These are phyloP conservation scores for Vigna mungo DNA, from an alignment of 306 rosid species.

Conservation along the genomic window DNA sequence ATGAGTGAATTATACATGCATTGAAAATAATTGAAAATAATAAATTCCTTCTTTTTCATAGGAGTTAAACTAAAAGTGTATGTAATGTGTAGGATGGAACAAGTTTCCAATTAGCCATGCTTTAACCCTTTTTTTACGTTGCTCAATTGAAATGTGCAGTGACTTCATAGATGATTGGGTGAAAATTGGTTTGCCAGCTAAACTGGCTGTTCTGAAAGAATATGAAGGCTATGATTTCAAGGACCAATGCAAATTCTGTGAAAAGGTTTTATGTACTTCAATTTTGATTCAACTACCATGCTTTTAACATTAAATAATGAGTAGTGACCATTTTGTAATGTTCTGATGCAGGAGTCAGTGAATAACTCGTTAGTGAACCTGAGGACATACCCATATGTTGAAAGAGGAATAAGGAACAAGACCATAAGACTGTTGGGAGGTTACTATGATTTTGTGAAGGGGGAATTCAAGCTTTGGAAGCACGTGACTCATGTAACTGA, in stretches of 20 bases:
- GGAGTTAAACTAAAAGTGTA: neutral
- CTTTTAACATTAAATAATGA: neutral
- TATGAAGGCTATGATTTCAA: neutral
- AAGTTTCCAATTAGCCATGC: neutral
- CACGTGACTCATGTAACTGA: conserved; percentile 26
- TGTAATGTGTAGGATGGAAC: neutral
- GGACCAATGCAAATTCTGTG: conserved; percentile 51
- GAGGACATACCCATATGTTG: conserved; percentile 62
- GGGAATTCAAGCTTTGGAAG: conserved; percentile 66
- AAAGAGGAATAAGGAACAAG: conserved; percentile 31
- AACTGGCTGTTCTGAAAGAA: conserved; percentile 47
- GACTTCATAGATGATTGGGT: conserved; percentile 84
- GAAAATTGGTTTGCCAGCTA: conserved; percentile 64
- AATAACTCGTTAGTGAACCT: conserved; percentile 61
- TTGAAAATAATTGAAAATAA: too few relatives aligned
- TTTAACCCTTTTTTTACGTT: neutral
- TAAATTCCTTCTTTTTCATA: neutral
- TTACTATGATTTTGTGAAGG: conserved; percentile 65
- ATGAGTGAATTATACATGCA: too few relatives aligned
- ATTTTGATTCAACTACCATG: neutral
- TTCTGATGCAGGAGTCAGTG: conserved; percentile 65
- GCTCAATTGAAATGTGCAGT: conserved; percentile 50
- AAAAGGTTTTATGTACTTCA: conserved; percentile 45
- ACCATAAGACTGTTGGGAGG: conserved; percentile 55
- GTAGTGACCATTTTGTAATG: neutral